Evolutionary conservation across 1,284 basidiomycete species (phyloP).

Genomic region (Nidula niveotomentosa): DNA sequence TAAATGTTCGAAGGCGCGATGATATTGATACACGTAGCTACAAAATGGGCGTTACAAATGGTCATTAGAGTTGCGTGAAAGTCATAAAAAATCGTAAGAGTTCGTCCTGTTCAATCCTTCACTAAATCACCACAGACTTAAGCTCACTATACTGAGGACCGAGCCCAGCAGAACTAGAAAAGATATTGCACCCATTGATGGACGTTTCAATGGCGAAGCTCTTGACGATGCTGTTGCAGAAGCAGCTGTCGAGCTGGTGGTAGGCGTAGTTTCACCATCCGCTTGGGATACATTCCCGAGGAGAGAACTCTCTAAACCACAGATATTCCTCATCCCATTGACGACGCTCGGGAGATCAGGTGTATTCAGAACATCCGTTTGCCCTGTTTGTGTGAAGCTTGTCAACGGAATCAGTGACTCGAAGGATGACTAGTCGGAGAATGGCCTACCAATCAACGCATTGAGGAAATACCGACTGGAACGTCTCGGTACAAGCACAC

Average conservation of each 20-base stretch:
- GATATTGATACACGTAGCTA: too few species aligned
- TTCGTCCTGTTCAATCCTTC: too few species aligned
- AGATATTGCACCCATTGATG: neutral
- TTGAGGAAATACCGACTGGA: slow-evolving; percentile 65
- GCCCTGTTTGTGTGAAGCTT: slow-evolving; percentile 63
- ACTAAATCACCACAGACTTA: too few species aligned
- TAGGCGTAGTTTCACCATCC: slow-evolving; percentile 41
- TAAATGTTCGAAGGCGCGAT: too few species aligned
- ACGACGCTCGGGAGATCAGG: slow-evolving; percentile 46
- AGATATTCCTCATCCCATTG: slow-evolving; percentile 49
- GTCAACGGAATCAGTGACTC: neutral
- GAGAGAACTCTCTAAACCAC: slow-evolving; percentile 48
- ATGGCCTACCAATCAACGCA: slow-evolving; percentile 66
- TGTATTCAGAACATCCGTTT: slow-evolving; percentile 48
- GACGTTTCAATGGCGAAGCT: neutral
- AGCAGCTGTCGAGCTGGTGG: slow-evolving; percentile 6
- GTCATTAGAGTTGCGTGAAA: too few species aligned
- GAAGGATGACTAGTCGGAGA: neutral
- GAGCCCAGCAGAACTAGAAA: neutral
- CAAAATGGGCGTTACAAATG: too few species aligned
- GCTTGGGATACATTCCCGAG: slow-evolving; percentile 49
- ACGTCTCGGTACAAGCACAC: slow-evolving; percentile 69
- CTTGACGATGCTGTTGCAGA: slow-evolving; percentile 2
- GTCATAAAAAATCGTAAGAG: too few species aligned
- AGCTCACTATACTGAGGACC: too few species aligned